These are phyloP conservation scores for Albizia julibrissin DNA, from an alignment of 306 rosid species.

Conservation along the genomic window DNA sequence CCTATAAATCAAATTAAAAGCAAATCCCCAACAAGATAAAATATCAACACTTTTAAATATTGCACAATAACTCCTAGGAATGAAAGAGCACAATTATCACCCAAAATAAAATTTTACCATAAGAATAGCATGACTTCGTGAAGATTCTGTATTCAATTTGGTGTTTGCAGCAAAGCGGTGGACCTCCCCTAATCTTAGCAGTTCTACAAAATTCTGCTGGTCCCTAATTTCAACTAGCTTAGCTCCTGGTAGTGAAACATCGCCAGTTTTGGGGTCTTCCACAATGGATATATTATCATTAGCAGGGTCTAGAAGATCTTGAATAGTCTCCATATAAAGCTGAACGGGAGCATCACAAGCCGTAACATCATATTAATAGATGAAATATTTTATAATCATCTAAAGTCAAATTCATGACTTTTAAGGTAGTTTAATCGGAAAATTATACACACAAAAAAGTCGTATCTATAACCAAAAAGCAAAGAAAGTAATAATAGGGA, in stretches of 20 bases:
- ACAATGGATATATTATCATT: conserved; percentile 87
- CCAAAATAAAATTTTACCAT: conserved; percentile 57
- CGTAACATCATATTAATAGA: conserved; percentile 24
- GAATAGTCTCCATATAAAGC: conserved; percentile 99
- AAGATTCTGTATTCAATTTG: conserved; percentile 92
- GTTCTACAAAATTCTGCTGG: conserved; percentile 82
- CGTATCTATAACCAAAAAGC: background rate
- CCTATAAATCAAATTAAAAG: conserved; percentile 52
- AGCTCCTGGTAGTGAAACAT: conserved; percentile 97
- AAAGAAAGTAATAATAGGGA: background rate
- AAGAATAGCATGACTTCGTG: conserved; percentile 97
- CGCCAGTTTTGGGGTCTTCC: conserved; percentile 97
- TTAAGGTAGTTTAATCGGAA: background rate
- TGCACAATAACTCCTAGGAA: conserved; percentile 30
- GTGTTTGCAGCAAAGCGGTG: conserved; percentile 98
- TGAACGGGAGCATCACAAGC: conserved; percentile 42
- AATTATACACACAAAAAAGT: conserved; percentile 8
- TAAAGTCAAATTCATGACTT: background rate
- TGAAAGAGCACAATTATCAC: conserved; percentile 31
- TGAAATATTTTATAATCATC: conserved; percentile 12
- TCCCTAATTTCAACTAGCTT: conserved; percentile 81
- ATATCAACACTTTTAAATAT: conserved; percentile 23
- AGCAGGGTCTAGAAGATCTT: conserved; percentile 91
- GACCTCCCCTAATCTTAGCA: conserved; percentile 89
- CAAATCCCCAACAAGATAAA: conserved; percentile 31